Evolutionary conservation across 2,329 filamentous ascomycete species (phyloP).

Genomic region (Nemania abortiva): DNA sequence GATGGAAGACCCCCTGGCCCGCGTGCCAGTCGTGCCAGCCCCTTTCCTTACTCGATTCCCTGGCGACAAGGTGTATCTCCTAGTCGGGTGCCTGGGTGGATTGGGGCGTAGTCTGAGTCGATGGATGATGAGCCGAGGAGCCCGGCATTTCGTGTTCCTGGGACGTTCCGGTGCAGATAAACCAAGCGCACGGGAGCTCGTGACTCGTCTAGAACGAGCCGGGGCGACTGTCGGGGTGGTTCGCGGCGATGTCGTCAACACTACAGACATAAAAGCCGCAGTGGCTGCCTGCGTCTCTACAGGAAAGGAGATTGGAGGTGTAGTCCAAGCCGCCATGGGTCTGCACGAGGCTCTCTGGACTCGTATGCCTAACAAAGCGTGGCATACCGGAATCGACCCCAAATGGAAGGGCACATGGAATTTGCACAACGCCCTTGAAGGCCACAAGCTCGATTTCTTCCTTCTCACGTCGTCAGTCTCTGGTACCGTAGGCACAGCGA

Average conservation of each 20-base stretch:
- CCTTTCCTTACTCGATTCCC: background rate
- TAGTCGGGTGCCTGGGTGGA: conserved; percentile 44
- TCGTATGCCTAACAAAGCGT: conserved; percentile 26
- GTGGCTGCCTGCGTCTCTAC: conserved; percentile 1
- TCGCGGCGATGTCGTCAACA: conserved; percentile 29
- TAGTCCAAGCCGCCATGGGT: conserved; percentile 54
- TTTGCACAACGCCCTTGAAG: conserved; percentile 26
- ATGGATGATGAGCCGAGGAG: conserved; percentile 48
- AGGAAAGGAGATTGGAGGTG: conserved; percentile 45
- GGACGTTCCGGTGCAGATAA: conserved; percentile 46
- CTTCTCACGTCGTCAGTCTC: conserved; percentile 45
- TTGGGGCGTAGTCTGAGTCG: conserved; percentile 41
- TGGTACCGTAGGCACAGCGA: conserved; percentile 48
- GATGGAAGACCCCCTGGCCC: conserved; percentile 9
- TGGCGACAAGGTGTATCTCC: conserved; percentile 24
- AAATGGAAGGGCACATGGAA: conserved; percentile 41
- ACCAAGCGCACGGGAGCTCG: conserved; percentile 33
- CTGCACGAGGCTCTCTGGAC: conserved; percentile 44
- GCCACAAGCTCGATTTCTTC: conserved; percentile 51
- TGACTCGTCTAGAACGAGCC: conserved; percentile 29
- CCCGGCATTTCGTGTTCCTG: conserved; percentile 49
- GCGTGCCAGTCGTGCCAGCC: background rate
- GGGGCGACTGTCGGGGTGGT: conserved; percentile 29
- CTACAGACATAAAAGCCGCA: conserved; percentile 15
- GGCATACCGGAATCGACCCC: conserved; percentile 41